Evolutionary conservation across 345 rosid genomes (phyloP).

Genomic region (Acer negundo): DNA sequence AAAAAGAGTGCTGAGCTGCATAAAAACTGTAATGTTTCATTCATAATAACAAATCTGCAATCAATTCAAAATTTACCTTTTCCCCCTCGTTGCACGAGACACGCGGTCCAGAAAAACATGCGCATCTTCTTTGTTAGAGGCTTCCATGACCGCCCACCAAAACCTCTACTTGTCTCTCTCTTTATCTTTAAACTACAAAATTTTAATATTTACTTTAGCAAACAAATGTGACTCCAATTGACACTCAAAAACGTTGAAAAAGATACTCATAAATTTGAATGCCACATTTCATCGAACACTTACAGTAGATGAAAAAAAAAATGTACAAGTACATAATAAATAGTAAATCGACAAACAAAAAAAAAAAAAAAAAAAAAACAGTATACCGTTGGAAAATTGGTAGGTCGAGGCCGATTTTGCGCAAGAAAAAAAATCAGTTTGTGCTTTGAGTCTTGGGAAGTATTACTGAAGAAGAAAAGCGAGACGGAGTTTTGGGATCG

Average conservation of each 20-base stretch:
- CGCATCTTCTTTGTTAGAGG: slow-evolving; percentile 48
- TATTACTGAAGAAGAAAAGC: neutral
- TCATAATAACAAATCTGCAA: neutral
- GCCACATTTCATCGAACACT: too few species aligned
- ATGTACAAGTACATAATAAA: too few species aligned
- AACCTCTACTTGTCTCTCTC: neutral
- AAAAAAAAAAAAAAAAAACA: too few species aligned
- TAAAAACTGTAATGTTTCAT: neutral
- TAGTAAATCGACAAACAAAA: too few species aligned
- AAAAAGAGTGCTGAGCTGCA: neutral
- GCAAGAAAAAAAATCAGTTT: neutral
- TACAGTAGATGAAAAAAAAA: too few species aligned
- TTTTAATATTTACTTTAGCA: too few species aligned
- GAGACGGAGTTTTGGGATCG: too few species aligned
- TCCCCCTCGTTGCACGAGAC: slow-evolving; percentile 75
- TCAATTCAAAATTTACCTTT: slow-evolving; percentile 43
- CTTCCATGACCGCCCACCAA: slow-evolving; percentile 19
- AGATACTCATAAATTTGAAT: too few species aligned
- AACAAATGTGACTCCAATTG: too few species aligned
- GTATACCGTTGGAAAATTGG: neutral
- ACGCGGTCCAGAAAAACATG: slow-evolving; percentile 65
- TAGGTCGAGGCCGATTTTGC: neutral
- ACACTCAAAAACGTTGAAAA: too few species aligned
- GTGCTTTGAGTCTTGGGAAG: neutral
- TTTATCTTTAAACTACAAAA: neutral